A percentile compares a stretch with the other conserved stretches of the same genome.
phyloP scores from a whole-genome alignment of 2,329 filamentous ascomycete genomes.

The Fusarium sacchari region DNA sequence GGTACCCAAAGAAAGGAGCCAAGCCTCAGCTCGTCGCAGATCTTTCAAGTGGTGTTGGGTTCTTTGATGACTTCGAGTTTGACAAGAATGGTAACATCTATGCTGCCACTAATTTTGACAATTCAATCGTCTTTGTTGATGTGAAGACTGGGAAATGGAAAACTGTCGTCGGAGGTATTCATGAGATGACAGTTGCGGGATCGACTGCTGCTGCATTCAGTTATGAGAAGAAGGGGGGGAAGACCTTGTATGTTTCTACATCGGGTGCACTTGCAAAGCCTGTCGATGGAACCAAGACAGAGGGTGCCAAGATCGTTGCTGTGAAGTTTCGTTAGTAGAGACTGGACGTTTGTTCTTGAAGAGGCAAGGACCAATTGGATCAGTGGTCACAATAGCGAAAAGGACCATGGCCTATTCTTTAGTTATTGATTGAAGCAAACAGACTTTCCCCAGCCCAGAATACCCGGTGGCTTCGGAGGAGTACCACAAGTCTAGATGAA shows the following conservation, averaged over 20 bases:
- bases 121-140: slow-evolving; percentile 32
- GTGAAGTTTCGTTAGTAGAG: not conserved
- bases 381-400: too few relatives aligned
- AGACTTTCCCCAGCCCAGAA: too few relatives aligned
- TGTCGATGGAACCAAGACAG: slow-evolving; percentile 25
- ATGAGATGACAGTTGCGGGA: slow-evolving; percentile 34
- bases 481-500: too few relatives aligned
- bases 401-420: too few relatives aligned
- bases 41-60: slow-evolving; percentile 10
- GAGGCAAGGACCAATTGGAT: not conserved
- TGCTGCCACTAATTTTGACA: slow-evolving; percentile 34
- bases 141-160: slow-evolving; percentile 14
- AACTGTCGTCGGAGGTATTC: slow-evolving; percentile 21
- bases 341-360: fast-evolving
- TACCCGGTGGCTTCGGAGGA: too few relatives aligned
- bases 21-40: slow-evolving; percentile 32
- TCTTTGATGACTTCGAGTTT: slow-evolving; percentile 40
- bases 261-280: slow-evolving; percentile 26
- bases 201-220: slow-evolving; percentile 35
- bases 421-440: too few relatives aligned
- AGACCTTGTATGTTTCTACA: slow-evolving; percentile 25
- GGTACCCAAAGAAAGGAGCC: slow-evolving; percentile 20
- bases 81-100: slow-evolving; percentile 35
- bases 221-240: slow-evolving; percentile 10
- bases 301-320: slow-evolving; percentile 37